phyloP scores from a whole-genome alignment of 768 basidiomycete genomes.

The Sporobolomyces phaffii region DNA sequence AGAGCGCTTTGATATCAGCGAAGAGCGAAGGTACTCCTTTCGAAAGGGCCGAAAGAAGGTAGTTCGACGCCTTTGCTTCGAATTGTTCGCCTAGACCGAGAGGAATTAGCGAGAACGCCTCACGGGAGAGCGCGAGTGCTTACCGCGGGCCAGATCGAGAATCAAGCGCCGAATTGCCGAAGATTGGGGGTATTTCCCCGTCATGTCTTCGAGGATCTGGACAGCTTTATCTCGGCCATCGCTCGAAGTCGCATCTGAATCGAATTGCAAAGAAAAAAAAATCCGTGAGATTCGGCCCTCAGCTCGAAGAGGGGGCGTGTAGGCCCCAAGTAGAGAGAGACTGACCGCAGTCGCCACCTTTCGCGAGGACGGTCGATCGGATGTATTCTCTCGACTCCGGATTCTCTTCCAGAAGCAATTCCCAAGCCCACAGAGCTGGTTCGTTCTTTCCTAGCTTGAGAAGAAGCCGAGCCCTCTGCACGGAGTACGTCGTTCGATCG shows the following conservation, averaged over 20 bases:
- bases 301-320: no score
- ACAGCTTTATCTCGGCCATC: constrained; percentile 56
- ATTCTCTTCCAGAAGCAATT: constrained; percentile 73
- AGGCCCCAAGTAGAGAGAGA: background rate
- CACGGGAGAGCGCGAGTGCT: constrained; percentile 1
- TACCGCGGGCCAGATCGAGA: constrained; percentile 60
- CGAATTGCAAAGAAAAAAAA: no score
- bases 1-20: constrained; percentile 80
- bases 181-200: constrained; percentile 61
- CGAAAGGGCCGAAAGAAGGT: constrained; percentile 63
- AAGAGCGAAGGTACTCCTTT: constrained; percentile 92
- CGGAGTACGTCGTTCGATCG: constrained; percentile 60
- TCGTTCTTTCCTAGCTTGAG: constrained; percentile 58
- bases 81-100: constrained; percentile 59
- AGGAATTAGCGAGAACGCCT: no score
- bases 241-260: constrained; percentile 45
- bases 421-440: constrained; percentile 76
- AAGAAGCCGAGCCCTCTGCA: constrained; percentile 64
- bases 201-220: constrained; percentile 57
- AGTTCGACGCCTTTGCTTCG: constrained; percentile 57
- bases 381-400: constrained; percentile 78
- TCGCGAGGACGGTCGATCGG: constrained; percentile 61
- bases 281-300: no score
- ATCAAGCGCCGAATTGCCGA: constrained; percentile 67
- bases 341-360: constrained; percentile 63